Base-by-base conservation (phyloP, 352 stramenopile species). In the Pythium rishiriense region DNA sequence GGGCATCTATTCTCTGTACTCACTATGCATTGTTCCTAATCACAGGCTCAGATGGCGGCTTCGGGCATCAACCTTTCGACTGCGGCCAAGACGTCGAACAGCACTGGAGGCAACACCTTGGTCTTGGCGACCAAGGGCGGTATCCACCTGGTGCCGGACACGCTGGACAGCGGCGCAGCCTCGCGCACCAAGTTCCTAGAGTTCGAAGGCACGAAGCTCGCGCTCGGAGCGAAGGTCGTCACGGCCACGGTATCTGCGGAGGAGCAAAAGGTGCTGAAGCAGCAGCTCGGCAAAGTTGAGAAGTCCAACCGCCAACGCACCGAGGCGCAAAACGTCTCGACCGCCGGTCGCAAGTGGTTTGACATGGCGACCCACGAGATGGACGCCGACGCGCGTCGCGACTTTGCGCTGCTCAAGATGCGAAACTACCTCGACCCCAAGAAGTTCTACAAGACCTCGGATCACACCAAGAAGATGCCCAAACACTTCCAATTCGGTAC, bases 391-490 rank as follows among this genome's bases (percentile, higher is more conserved):
- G 74, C 92, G 17, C 90, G 93, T 45, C 83, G 86, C 6, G 93
- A 98, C 74, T 93, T 98, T 59, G 71, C 83, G n/a, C 67, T 98
- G 21, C 85, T 98, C 65, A 89, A 91, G 10, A 97, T 98, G 85
- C 82, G 95, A 47, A 98, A 96, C 68, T 98, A 98, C 74, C 62
- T 98, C 58, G 94, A 98, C 73, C 95, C 95, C 1, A 98, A 98
- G 74, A 97, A 96, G 66, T 98, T 98, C 60, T 98, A 98, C 93
- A 98, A 98, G 86, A 88, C 79, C 62, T 94, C 81, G 61, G 88
- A 96, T 68, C 85, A 93, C 68, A 73, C 75, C 45, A 88, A 90
- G 55, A 80, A 79, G 24, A 68, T 96, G 62, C 90, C 90, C 26
- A 94, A 91, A 60, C 78, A 97, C 61, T 96, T 98, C 58, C 93